Percentiles rank a stretch among this genome's conserved stretches.
phyloP scores from a whole-genome alignment of 108 stramenopile species.

The Cyclotella baltica region DNA sequence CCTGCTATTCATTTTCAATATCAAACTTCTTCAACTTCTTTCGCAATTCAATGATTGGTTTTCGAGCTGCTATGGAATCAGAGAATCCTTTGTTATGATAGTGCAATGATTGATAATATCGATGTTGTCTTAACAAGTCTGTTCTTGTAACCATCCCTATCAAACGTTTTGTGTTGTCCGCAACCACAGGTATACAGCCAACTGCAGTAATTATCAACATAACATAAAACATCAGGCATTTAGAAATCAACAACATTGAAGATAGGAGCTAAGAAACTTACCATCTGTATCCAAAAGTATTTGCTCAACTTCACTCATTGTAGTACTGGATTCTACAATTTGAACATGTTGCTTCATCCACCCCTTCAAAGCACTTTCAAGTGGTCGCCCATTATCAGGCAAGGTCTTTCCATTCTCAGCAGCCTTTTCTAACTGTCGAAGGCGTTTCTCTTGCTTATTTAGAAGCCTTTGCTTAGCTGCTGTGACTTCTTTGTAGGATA shows the following conservation, averaged over 20 bases:
- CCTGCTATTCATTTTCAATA: slow-evolving; percentile 59
- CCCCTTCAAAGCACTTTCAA: slow-evolving; percentile 81
- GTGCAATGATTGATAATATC: slow-evolving; percentile 86
- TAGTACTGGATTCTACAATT: slow-evolving; percentile 71
- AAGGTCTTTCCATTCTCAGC: slow-evolving; percentile 47
- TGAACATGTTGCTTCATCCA: slow-evolving; percentile 93
- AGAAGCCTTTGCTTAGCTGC: slow-evolving; percentile 72
- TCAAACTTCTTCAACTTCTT: slow-evolving; percentile 86
- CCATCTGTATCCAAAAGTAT: slow-evolving; percentile 83
- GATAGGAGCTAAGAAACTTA: slow-evolving; percentile 20
- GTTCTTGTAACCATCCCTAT: slow-evolving; percentile 92
- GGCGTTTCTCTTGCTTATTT: slow-evolving; percentile 69
- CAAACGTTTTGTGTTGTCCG: slow-evolving; percentile 73
- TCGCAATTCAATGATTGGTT: slow-evolving; percentile 84
- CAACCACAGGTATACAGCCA: slow-evolving; percentile 87
- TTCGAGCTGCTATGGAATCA: slow-evolving; percentile 69
- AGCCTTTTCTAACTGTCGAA: slow-evolving; percentile 44
- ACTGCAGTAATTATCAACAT: slow-evolving; percentile 32
- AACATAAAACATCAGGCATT: too few species aligned
- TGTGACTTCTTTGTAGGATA: slow-evolving; percentile 91
- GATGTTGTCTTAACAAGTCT: slow-evolving; percentile 85
- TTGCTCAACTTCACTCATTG: slow-evolving; percentile 86
- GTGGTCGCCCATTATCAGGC: slow-evolving; percentile 50
- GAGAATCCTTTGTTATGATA: slow-evolving; percentile 92
- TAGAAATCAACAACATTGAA: too few species aligned